These are phyloP conservation scores for Clarireedia monteithiana DNA, from an alignment of 2,329 filamentous ascomycete genomes.

Conservation along the genomic window DNA sequence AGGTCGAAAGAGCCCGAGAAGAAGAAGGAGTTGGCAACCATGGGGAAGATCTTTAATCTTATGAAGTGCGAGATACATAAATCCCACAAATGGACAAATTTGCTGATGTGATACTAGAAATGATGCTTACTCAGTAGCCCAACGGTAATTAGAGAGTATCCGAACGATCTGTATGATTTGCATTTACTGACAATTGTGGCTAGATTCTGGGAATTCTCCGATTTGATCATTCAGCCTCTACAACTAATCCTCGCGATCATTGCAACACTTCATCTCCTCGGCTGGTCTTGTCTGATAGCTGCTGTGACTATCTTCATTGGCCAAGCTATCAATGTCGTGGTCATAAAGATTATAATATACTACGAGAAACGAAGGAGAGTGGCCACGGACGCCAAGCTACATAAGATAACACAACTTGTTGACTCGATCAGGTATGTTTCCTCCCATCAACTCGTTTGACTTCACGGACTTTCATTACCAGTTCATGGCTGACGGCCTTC, in stretches of 20 bases:
- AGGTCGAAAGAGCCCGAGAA: slow-evolving; percentile 26
- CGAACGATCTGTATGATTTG: background rate
- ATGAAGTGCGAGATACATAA: slow-evolving; percentile 49
- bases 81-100: too few relatives aligned
- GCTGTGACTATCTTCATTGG: slow-evolving; percentile 61
- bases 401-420: slow-evolving; percentile 78
- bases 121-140: slow-evolving; percentile 75
- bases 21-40: slow-evolving; percentile 58
- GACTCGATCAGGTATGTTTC: slow-evolving; percentile 37
- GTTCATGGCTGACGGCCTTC: background rate
- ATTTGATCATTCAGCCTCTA: slow-evolving; percentile 67
- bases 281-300: slow-evolving; percentile 70
- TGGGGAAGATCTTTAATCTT: slow-evolving; percentile 85
- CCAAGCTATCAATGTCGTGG: slow-evolving; percentile 59
- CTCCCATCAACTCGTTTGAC: too few relatives aligned
- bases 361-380: slow-evolving; percentile 64
- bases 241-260: slow-evolving; percentile 66
- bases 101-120: slow-evolving; percentile 17
- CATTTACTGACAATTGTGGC: background rate
- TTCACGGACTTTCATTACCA: too few relatives aligned
- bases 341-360: slow-evolving; percentile 57
- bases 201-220: slow-evolving; percentile 78
- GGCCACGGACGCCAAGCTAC: slow-evolving; percentile 70
- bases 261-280: slow-evolving; percentile 71
- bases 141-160: slow-evolving; percentile 32